A percentile compares a stretch with the other conserved stretches of the same genome.
phyloP scores from a whole-genome alignment of 192 early-diverging fungal species.

The Oehlia diaphana region DNA sequence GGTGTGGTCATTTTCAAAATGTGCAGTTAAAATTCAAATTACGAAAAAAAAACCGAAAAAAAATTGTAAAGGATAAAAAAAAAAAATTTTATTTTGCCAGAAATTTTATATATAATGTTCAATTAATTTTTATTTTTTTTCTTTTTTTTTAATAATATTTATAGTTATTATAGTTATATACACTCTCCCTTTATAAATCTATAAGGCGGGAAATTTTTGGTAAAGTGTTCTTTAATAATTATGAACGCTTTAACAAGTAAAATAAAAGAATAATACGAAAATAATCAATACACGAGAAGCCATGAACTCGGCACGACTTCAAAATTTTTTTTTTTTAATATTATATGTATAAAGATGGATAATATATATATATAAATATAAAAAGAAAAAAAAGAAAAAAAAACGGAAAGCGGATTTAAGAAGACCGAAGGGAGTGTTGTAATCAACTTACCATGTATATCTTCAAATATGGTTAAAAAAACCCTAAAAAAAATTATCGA shows the following conservation, averaged over 20 bases:
- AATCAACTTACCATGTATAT: slow-evolving; percentile 1
- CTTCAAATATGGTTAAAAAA: slow-evolving; percentile 16
- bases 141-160: neutral
- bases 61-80: neutral
- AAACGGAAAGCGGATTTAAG: neutral
- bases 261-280: neutral
- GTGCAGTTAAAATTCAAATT: slow-evolving; percentile 5
- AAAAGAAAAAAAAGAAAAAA: neutral
- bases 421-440: slow-evolving; percentile 19
- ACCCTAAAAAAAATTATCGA: slow-evolving; percentile 7
- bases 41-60: neutral
- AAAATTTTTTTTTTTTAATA: neutral
- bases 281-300: slow-evolving; percentile 7
- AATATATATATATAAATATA: slow-evolving; percentile 1
- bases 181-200: slow-evolving; percentile 22
- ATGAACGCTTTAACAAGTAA: neutral
- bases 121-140: neutral
- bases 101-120: slow-evolving; percentile 3
- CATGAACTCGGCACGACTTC: slow-evolving; percentile 24
- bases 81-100: neutral
- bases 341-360: neutral
- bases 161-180: neutral
- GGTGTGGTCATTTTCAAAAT: slow-evolving; percentile 22
- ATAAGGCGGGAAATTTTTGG: neutral
- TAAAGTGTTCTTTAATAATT: slow-evolving; percentile 2